Evolutionary conservation across 1,139 yeast genomes (phyloP).

Genomic region (Citeromyces hawaiiensis): DNA sequence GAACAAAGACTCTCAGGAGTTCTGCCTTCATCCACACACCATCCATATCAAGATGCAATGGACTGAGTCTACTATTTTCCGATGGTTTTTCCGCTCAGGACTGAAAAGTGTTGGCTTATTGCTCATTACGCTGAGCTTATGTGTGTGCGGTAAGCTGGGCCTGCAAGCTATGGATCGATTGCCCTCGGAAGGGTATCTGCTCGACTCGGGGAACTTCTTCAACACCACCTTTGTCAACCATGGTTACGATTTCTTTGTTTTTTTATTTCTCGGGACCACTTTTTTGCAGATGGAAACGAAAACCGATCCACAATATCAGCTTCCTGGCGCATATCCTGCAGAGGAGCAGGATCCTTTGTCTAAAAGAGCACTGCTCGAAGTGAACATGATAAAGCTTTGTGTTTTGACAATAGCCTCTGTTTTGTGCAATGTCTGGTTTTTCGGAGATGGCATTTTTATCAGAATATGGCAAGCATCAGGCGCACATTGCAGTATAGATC

Average conservation of each 20-base stretch:
- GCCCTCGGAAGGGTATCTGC: slow-evolving; percentile 4
- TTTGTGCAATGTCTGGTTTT: slow-evolving; percentile 26
- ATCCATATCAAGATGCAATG: not conserved
- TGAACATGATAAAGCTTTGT: not conserved
- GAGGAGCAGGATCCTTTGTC: not conserved
- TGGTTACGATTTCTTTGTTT: slow-evolving; percentile 10
- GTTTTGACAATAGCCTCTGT: slow-evolving; percentile 3
- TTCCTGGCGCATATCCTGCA: slow-evolving; percentile 1
- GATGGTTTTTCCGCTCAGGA: not conserved
- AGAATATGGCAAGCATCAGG: slow-evolving; percentile 25
- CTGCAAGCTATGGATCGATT: slow-evolving; percentile 5
- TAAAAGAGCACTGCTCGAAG: not conserved
- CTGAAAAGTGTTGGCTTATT: not conserved
- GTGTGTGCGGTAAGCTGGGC: slow-evolving; percentile 3
- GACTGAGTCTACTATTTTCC: not conserved
- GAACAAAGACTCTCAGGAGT: not conserved
- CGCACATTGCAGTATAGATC: slow-evolving; percentile 21
- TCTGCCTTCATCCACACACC: not conserved
- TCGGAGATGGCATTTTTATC: slow-evolving; percentile 32
- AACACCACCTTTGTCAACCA: slow-evolving; percentile 14
- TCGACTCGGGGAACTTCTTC: slow-evolving; percentile 12
- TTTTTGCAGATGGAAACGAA: not conserved
- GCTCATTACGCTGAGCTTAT: slow-evolving; percentile 3
- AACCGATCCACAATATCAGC: not conserved
- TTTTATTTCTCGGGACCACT: slow-evolving; percentile 18